These are phyloP conservation scores for Pyrenula massariospora DNA, from an alignment of 495 filamentous ascomycete genomes.

Conservation along the genomic window DNA sequence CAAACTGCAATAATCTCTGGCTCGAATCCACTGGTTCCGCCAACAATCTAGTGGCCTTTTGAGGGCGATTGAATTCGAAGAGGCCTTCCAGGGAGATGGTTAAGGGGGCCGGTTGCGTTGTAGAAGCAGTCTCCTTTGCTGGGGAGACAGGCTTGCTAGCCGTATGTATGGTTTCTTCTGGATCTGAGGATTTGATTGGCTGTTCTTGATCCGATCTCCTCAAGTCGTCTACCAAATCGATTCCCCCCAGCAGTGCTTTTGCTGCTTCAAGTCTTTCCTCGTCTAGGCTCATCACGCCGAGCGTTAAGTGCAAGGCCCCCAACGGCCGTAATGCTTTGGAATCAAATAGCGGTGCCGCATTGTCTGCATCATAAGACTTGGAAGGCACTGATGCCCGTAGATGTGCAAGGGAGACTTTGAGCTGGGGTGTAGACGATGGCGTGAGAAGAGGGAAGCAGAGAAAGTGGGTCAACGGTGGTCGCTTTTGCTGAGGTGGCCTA, in stretches of 20 bases:
- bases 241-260: conserved; percentile 33
- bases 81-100: conserved; percentile 23
- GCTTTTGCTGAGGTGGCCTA: conserved; percentile 10
- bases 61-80: conserved; percentile 19
- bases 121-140: not conserved
- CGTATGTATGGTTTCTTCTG: not conserved
- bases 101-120: not conserved
- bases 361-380: conserved; percentile 7
- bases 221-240: conserved; percentile 44
- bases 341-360: conserved; percentile 27
- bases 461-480: conserved; percentile 66
- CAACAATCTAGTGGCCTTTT: conserved; percentile 39
- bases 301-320: conserved; percentile 72
- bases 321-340: conserved; percentile 60
- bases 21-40: conserved; percentile 43
- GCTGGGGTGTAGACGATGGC: conserved; percentile 44
- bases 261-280: conserved; percentile 47
- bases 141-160: too few relatives aligned
- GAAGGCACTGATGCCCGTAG: conserved; percentile 48
- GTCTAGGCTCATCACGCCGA: conserved; percentile 75
- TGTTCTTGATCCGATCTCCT: too few relatives aligned
- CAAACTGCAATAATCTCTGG: conserved; percentile 48
- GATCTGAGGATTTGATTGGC: conserved; percentile 1
- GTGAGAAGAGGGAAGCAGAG: conserved; percentile 74
- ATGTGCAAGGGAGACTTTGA: conserved; percentile 42